Percentiles rank a stretch among this genome's conserved stretches.
Conservation (phyloP, 306 rosid genomes). For the Elaeagnus macrophylla region DNA sequence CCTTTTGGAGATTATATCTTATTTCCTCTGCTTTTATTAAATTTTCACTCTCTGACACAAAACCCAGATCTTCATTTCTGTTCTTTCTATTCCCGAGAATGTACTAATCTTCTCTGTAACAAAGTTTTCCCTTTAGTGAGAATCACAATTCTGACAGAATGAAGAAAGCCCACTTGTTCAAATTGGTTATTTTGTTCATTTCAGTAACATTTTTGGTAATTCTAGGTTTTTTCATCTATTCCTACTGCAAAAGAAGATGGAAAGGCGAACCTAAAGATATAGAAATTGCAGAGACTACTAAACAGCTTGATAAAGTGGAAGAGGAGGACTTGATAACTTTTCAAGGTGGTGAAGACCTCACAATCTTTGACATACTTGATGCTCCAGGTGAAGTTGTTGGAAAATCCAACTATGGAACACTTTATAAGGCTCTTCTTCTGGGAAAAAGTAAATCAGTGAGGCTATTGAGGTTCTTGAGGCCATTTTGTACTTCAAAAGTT, state of each 20-base stretch:
- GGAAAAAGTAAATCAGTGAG: constrained; percentile 41
- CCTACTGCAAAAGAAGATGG: constrained; percentile 27
- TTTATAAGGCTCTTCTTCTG: constrained; percentile 82
- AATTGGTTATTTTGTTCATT: constrained; percentile 37
- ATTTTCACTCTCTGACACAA: constrained; percentile 14
- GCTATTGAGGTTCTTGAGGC: constrained; percentile 84
- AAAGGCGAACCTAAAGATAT: constrained; percentile 37
- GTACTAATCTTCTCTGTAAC: background rate
- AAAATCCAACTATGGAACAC: constrained; percentile 74
- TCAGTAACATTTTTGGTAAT: constrained; percentile 28
- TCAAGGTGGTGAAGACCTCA: constrained; percentile 64
- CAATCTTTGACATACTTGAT: constrained; percentile 70
- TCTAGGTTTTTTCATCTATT: constrained; percentile 33
- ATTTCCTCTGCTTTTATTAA: constrained; percentile 12
- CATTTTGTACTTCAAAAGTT: constrained; percentile 46
- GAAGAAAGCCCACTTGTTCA: constrained; percentile 35
- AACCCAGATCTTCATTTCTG: constrained; percentile 32
- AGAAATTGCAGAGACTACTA: constrained; percentile 39
- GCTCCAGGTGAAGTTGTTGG: constrained; percentile 99
- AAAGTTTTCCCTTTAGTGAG: constrained; percentile 6
- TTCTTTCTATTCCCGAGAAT: constrained; percentile 8
- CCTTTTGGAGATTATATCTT: background rate
- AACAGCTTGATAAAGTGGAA: constrained; percentile 22
- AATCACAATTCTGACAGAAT: constrained; percentile 16
- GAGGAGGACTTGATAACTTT: constrained; percentile 57